Evolutionary conservation across 805 yeast genomes (phyloP).

Genomic region (Sungouiozyma intestinalis): DNA sequence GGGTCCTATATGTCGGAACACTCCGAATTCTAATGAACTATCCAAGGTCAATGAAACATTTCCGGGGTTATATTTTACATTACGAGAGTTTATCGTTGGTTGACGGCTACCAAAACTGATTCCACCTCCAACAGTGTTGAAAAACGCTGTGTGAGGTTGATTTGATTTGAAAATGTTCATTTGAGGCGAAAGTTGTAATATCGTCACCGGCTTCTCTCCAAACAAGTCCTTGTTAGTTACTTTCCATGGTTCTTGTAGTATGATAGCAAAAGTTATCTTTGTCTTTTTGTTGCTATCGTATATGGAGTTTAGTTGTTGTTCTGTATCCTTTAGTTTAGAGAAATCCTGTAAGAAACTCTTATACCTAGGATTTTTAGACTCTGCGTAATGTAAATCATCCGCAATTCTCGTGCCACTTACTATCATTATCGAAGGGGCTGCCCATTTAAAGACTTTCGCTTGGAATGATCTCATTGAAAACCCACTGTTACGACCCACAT

Average conservation of each 20-base stretch:
- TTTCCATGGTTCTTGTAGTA: conserved; percentile 66
- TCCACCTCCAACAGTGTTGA: conserved; percentile 68
- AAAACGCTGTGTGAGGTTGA: conserved; percentile 41
- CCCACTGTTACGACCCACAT: conserved; percentile 60
- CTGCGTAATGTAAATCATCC: conserved; percentile 18
- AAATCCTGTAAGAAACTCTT: conserved; percentile 41
- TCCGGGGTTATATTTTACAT: conserved; percentile 50
- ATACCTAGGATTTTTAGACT: conserved; percentile 32
- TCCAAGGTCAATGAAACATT: conserved; percentile 74
- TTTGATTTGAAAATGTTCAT: conserved; percentile 43
- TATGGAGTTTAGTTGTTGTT: conserved; percentile 10
- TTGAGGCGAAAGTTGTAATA: conserved; percentile 59
- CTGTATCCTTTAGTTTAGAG: conserved; percentile 32
- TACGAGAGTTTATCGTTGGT: conserved; percentile 41
- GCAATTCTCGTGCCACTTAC: conserved; percentile 51
- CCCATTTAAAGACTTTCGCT: conserved; percentile 78
- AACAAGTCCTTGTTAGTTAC: conserved; percentile 59
- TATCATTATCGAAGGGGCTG: conserved; percentile 68
- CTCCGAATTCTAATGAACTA: conserved; percentile 66
- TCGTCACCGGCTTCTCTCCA: conserved; percentile 48
- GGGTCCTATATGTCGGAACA: conserved; percentile 56
- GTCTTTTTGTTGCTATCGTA: conserved; percentile 10
- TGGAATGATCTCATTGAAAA: conserved; percentile 84
- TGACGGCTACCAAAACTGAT: conserved; percentile 72
- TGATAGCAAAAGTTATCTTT: conserved; percentile 53